A percentile compares a stretch with the other conserved stretches of the same genome.
Conservation (phyloP, 75 land plant genomes). For the Selaginella moellendorffii region DNA sequence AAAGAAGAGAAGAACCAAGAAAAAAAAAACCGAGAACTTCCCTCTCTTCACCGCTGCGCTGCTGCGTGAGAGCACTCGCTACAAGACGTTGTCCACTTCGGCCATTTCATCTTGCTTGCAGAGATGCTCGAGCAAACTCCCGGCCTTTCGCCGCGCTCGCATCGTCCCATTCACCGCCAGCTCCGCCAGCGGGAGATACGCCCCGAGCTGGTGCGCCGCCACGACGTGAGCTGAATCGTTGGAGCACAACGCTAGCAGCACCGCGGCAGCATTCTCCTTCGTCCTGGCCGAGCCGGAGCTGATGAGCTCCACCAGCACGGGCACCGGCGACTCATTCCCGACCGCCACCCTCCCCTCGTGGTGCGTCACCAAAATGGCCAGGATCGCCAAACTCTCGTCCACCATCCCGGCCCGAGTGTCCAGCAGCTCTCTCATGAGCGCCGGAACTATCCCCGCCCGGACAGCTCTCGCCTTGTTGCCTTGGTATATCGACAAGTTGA, state of each 20-base stretch:
- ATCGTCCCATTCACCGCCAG: background rate
- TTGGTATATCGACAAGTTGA: slow-evolving; percentile 9
- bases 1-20: too few species aligned
- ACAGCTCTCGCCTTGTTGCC: slow-evolving; percentile 7
- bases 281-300: slow-evolving; percentile 1
- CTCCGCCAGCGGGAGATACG: background rate
- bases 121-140: background rate
- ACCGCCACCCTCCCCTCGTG: background rate
- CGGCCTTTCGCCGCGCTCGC: background rate
- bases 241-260: background rate
- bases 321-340: slow-evolving; percentile 3
- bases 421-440: background rate
- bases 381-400: background rate
- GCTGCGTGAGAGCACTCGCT: too few species aligned
- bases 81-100: background rate
- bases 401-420: background rate
- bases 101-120: background rate
- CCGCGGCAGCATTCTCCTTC: slow-evolving; percentile 2
- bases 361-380: background rate
- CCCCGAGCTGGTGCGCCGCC: slow-evolving; percentile 6
- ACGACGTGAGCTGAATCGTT: slow-evolving; percentile 6
- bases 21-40: too few species aligned
- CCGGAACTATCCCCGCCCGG: background rate
- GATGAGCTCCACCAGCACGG: slow-evolving; percentile 1
- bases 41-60: too few species aligned